Conservation (phyloP, 768 basidiomycete species). For the Trametes elegans region DNA sequence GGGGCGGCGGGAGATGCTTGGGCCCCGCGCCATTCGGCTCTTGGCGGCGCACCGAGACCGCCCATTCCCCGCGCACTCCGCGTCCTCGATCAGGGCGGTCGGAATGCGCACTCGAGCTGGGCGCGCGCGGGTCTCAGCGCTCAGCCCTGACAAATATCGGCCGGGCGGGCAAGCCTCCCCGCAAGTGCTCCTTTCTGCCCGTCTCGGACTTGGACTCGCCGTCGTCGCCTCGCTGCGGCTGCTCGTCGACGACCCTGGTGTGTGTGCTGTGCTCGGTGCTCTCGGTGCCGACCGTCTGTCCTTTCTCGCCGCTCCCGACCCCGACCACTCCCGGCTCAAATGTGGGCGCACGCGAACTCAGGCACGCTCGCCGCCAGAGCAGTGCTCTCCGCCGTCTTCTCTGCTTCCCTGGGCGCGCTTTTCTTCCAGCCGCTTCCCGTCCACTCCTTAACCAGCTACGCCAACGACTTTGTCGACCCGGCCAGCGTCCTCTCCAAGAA, state of each 20-base stretch:
- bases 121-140: not conserved
- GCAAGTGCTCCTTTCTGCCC: no score
- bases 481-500: conserved; percentile 42
- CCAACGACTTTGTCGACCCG: conserved; percentile 58
- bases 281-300: conserved; percentile 2
- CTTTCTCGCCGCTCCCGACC: not conserved
- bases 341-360: not conserved
- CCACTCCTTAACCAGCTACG: conserved; percentile 40
- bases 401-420: conserved; percentile 9
- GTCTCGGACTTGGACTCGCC: no score
- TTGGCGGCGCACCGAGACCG: not conserved
- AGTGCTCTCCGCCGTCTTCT: conserved; percentile 1
- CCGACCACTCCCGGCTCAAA: not conserved
- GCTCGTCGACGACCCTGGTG: not conserved
- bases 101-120: not conserved
- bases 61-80: not conserved
- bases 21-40: no score
- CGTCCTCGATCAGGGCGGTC: conserved; percentile 1
- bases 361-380: not conserved
- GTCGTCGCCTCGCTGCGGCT: not conserved
- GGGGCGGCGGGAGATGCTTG: no score
- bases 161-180: not conserved
- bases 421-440: conserved; percentile 8
- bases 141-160: conserved; percentile 4
- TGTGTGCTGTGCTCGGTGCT: not conserved